Percentiles rank a stretch among this genome's conserved stretches.
These are phyloP conservation scores for Blastobotrys ciferrii DNA, from an alignment of 1,139 yeast species.

Conservation along the genomic window DNA sequence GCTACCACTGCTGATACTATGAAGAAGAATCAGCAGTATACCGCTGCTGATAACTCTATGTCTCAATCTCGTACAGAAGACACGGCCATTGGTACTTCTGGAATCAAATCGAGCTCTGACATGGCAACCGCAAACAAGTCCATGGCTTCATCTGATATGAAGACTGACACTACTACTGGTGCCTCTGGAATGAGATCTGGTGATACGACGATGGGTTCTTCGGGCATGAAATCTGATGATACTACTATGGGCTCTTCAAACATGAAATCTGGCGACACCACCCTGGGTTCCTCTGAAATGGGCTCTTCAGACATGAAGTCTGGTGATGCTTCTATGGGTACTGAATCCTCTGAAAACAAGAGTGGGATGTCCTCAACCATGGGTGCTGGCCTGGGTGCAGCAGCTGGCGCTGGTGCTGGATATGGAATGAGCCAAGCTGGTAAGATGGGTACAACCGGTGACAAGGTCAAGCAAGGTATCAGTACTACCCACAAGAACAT, in stretches of 20 bases:
- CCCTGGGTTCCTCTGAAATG: slow-evolving; percentile 1
- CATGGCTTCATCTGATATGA: background rate
- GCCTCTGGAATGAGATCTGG: background rate
- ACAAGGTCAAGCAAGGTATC: slow-evolving; percentile 6
- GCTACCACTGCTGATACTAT: slow-evolving; percentile 2
- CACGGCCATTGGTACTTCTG: background rate
- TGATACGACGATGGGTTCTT: background rate
- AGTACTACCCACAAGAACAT: background rate
- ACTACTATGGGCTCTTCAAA: slow-evolving; percentile 8
- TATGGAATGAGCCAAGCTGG: slow-evolving; percentile 10
- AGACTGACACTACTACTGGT: too few species aligned
- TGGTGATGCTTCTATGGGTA: background rate
- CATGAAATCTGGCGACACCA: slow-evolving; percentile 8
- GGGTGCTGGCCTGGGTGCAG: slow-evolving; percentile 14
- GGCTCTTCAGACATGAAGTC: background rate
- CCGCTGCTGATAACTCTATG: slow-evolving; percentile 2
- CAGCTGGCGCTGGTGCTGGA: slow-evolving; percentile 14
- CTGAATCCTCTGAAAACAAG: background rate
- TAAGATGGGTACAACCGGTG: slow-evolving; percentile 2
- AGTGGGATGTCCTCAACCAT: background rate
- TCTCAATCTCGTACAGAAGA: too few species aligned
- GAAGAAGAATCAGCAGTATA: too few species aligned
- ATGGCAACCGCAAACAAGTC: slow-evolving; percentile 2
- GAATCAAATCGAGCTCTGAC: background rate
- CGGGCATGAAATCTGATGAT: too few species aligned